phyloP scores from a whole-genome alignment of 2,329 filamentous ascomycete genomes.

The Fusarium sp. region DNA sequence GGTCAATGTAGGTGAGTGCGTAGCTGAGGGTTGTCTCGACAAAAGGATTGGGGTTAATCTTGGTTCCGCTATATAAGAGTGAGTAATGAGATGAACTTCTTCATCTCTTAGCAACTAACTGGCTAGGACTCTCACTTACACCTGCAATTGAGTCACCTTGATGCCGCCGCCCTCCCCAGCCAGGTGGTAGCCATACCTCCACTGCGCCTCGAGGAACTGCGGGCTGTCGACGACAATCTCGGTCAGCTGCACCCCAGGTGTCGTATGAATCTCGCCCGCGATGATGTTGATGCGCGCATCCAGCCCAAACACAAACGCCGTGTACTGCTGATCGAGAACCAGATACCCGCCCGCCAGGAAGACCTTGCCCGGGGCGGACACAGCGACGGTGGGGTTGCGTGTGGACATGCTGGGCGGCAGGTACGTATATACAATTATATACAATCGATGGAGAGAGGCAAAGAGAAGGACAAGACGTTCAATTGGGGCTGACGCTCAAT shows the following conservation, averaged over 20 bases:
- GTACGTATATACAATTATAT: neutral
- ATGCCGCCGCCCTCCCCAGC: slow-evolving; percentile 81
- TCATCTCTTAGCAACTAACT: neutral
- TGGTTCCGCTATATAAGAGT: slow-evolving; percentile 55
- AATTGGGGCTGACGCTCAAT: slow-evolving; percentile 4
- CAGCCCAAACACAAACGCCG: slow-evolving; percentile 77
- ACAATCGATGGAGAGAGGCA: neutral
- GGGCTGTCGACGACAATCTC: slow-evolving; percentile 91
- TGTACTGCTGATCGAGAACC: slow-evolving; percentile 89
- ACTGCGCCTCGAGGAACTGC: slow-evolving; percentile 88
- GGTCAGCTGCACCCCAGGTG: slow-evolving; percentile 71
- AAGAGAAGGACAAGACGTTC: neutral
- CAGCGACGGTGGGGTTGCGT: slow-evolving; percentile 61
- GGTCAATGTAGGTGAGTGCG: slow-evolving; percentile 82
- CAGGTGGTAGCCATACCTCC: slow-evolving; percentile 85
- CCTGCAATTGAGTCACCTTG: slow-evolving; percentile 80
- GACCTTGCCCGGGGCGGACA: slow-evolving; percentile 97
- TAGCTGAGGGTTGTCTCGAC: slow-evolving; percentile 93
- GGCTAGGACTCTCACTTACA: slow-evolving; percentile 67
- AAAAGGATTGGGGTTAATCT: slow-evolving; percentile 77
- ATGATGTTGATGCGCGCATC: slow-evolving; percentile 76
- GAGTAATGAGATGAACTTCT: slow-evolving; percentile 12
- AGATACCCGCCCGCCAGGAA: slow-evolving; percentile 95
- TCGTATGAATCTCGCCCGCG: slow-evolving; percentile 67
- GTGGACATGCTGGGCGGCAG: slow-evolving; percentile 29